A percentile compares a stretch with the other conserved stretches of the same genome.
These are phyloP conservation scores for Aspergillus melleus DNA, from an alignment of 2,329 filamentous ascomycete species.

Conservation along the genomic window DNA sequence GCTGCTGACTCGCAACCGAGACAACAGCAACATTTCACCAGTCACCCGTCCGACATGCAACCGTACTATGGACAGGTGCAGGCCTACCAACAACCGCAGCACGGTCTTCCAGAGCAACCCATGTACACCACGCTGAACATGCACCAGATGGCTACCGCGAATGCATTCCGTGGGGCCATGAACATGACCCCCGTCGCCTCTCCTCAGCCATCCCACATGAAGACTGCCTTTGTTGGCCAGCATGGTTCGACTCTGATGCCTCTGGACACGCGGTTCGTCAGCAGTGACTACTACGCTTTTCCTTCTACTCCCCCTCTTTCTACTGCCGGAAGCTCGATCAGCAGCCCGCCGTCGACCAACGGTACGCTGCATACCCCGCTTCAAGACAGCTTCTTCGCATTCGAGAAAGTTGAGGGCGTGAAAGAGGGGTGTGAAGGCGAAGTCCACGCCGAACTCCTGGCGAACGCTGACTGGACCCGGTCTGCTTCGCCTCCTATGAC, in stretches of 20 bases:
- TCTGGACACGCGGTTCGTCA: slow-evolving; percentile 72
- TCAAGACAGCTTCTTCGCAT: slow-evolving; percentile 73
- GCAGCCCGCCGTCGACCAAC: slow-evolving; percentile 75
- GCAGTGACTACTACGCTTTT: slow-evolving; percentile 66
- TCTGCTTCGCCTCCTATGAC: slow-evolving; percentile 83
- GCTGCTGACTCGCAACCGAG: slow-evolving; percentile 71
- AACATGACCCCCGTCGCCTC: slow-evolving; percentile 69
- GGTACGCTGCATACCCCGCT: slow-evolving; percentile 80
- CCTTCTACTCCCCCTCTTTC: slow-evolving; percentile 87
- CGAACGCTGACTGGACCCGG: slow-evolving; percentile 72
- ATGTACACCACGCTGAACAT: slow-evolving; percentile 47
- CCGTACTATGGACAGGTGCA: slow-evolving; percentile 46
- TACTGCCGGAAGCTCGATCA: slow-evolving; percentile 77
- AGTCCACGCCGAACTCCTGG: slow-evolving; percentile 69
- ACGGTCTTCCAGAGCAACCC: slow-evolving; percentile 30
- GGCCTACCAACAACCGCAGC: slow-evolving; percentile 27
- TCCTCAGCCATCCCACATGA: slow-evolving; percentile 71
- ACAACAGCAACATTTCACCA: slow-evolving; percentile 77
- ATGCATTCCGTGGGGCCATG: slow-evolving; percentile 43
- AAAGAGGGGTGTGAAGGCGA: slow-evolving; percentile 73
- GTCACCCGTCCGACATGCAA: slow-evolving; percentile 56
- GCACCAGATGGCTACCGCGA: slow-evolving; percentile 44
- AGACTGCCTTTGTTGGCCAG: slow-evolving; percentile 69
- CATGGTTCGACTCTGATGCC: slow-evolving; percentile 58
- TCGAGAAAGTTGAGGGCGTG: slow-evolving; percentile 65